Evolutionary conservation across 2,329 filamentous ascomycete genomes (phyloP).

Genomic region (Epicoccum nigrum): DNA sequence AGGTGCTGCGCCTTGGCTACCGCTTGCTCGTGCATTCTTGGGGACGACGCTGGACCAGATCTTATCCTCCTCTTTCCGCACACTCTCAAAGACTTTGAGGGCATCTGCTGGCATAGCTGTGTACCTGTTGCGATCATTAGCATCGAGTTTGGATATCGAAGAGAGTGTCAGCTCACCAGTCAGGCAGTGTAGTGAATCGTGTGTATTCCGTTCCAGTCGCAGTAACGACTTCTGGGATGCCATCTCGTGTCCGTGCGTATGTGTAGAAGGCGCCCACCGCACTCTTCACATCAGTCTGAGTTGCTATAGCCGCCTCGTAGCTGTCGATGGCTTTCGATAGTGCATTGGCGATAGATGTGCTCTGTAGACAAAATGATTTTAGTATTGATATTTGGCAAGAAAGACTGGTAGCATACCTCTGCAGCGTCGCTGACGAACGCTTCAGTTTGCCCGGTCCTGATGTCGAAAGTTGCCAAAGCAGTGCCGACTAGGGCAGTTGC

Average conservation of each 20-base stretch:
- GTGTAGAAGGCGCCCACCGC: conserved; percentile 13
- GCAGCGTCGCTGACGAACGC: conserved; percentile 9
- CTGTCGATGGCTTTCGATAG: conserved; percentile 8
- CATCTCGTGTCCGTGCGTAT: conserved; percentile 15
- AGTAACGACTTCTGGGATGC: conserved; percentile 9
- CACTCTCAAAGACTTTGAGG: conserved; percentile 10
- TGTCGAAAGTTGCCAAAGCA: conserved; percentile 9
- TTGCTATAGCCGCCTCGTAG: conserved; percentile 1
- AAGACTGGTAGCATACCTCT: conserved; percentile 5
- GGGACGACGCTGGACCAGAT: conserved; percentile 14
- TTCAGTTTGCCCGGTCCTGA: conserved; percentile 5
- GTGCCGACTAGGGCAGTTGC: conserved; percentile 1
- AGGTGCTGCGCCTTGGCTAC: conserved; percentile 12
- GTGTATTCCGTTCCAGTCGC: conserved; percentile 9
- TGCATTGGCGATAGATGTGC: conserved; percentile 8
- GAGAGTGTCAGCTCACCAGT: not conserved
- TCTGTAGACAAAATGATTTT: not conserved
- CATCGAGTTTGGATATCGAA: not conserved
- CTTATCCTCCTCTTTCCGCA: conserved; percentile 13
- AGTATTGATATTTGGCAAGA: not conserved
- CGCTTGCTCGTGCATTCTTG: conserved; percentile 6
- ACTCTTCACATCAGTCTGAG: conserved; percentile 6
- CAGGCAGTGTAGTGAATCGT: conserved; percentile 7
- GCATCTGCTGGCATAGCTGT: conserved; percentile 14
- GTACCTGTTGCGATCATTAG: conserved; percentile 4